Evolutionary conservation across 345 rosid genomes (phyloP).

Genomic region (Eucalyptus coolabah): DNA sequence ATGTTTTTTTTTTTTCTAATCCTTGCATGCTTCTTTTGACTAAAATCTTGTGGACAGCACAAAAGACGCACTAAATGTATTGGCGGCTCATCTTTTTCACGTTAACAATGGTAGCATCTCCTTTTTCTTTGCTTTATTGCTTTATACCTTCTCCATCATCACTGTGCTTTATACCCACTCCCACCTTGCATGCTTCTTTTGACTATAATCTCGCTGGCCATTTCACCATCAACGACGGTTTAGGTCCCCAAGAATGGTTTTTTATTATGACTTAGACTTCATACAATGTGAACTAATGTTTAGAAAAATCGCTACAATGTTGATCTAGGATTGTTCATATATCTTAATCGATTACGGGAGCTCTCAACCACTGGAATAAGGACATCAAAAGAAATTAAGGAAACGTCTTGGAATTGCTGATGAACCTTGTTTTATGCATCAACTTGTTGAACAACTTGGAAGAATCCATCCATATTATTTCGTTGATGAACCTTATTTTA

Average conservation of each 20-base stretch:
- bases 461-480: not conserved
- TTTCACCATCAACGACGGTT: too few relatives aligned
- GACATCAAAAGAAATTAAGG: not conserved
- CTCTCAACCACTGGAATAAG: not conserved
- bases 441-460: not conserved
- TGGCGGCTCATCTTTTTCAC: fast-evolving
- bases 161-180: not conserved
- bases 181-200: not conserved
- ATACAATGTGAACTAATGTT: not conserved
- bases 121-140: not conserved
- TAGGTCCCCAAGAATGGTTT: not conserved
- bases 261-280: not conserved
- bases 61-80: too few relatives aligned
- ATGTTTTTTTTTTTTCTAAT: too few relatives aligned
- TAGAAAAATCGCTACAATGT: not conserved
- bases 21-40: too few relatives aligned
- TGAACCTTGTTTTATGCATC: not conserved
- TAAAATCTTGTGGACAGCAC: not conserved
- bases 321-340: not conserved
- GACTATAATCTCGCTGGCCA: too few relatives aligned
- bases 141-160: not conserved
- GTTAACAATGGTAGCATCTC: fast-evolving
- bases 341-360: fast-evolving
- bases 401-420: not conserved
- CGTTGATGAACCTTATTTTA: too few relatives aligned